These are phyloP conservation scores for Cucumis sativus DNA, from an alignment of 306 rosid species.

Conservation along the genomic window DNA sequence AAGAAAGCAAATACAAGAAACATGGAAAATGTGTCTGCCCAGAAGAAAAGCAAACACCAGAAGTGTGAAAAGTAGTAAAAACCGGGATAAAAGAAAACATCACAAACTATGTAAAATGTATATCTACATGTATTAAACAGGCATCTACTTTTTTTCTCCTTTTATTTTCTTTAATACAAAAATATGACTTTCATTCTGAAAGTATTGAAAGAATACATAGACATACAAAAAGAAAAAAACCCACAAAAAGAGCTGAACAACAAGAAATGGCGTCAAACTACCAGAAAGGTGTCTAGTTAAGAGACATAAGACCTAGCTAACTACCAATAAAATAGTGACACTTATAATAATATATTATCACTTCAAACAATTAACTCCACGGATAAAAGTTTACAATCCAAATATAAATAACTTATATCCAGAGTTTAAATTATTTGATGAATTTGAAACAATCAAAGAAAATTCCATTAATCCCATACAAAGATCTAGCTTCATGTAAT, in stretches of 20 bases:
- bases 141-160: neutral
- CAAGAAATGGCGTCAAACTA: neutral
- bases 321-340: neutral
- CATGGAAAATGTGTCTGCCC: neutral
- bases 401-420: neutral
- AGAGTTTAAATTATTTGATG: neutral
- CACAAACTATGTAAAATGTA: neutral
- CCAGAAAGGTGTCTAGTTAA: neutral
- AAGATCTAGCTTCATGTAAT: neutral
- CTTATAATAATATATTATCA: neutral
- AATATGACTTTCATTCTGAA: too few relatives aligned
- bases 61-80: neutral
- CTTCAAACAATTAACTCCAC: neutral
- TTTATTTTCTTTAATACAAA: too few relatives aligned
- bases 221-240: neutral
- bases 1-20: neutral
- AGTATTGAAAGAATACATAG: neutral
- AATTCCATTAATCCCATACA: neutral
- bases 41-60: neutral
- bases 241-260: neutral
- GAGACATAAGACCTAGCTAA: neutral
- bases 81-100: neutral
- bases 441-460: neutral
- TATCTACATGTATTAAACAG: neutral
- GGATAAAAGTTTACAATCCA: neutral